Conservation (phyloP, 345 rosid species). For the Trapa incisa region DNA sequence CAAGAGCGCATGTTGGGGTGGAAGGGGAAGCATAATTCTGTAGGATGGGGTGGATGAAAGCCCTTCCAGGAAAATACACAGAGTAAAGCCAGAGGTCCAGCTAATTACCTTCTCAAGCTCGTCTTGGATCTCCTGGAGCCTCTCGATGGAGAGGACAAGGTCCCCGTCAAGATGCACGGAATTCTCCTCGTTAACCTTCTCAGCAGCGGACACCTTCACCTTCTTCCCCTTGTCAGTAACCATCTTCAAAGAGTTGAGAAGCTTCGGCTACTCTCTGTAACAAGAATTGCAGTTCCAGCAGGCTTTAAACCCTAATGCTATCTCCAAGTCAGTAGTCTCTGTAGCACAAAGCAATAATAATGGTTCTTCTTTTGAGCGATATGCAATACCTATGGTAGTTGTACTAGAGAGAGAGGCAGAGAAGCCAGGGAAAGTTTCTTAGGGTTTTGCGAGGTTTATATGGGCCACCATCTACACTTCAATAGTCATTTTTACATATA, state of each 20-base stretch:
- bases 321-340: not conserved
- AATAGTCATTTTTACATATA: not conserved
- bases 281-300: not conserved
- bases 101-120: conserved; percentile 72
- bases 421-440: conserved; percentile 2
- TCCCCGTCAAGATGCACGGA: conserved; percentile 57
- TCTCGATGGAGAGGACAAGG: conserved; percentile 80
- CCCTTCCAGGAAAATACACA: not conserved
- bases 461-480: not conserved
- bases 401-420: conserved; percentile 7
- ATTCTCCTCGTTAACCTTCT: conserved; percentile 50
- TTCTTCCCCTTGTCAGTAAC: conserved; percentile 80
- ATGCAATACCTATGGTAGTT: not conserved
- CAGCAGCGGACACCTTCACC: conserved; percentile 39
- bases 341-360: not conserved
- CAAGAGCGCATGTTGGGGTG: not conserved
- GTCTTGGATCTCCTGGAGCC: conserved; percentile 92
- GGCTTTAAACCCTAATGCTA: not conserved
- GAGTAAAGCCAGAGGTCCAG: not conserved
- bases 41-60: not conserved
- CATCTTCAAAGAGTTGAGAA: conserved; percentile 27
- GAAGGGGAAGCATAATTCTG: not conserved
- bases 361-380: not conserved
- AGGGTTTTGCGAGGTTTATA: conserved; percentile 62
- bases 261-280: conserved; percentile 1